A percentile compares a stretch with the other conserved stretches of the same genome.
These are phyloP conservation scores for Strobilomyces confusus DNA, from an alignment of 768 basidiomycete genomes.

Conservation along the genomic window DNA sequence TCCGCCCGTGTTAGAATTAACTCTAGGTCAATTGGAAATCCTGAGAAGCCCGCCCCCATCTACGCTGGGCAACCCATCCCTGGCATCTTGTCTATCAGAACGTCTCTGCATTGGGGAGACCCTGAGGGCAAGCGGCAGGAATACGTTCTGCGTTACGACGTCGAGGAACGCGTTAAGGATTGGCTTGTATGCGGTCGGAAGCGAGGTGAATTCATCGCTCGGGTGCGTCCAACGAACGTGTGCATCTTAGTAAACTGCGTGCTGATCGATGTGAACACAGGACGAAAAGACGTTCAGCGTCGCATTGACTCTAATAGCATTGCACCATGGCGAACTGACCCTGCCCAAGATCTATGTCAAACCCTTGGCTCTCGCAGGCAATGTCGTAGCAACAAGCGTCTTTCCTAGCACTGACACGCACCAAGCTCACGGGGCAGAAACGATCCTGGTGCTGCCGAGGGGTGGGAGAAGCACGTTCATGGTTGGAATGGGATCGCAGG, in stretches of 20 bases:
- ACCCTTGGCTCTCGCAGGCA: conserved; percentile 51
- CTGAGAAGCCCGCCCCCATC: conserved; percentile 37
- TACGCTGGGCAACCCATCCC: conserved; percentile 90
- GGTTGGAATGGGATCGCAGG: conserved; percentile 58
- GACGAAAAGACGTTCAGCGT: conserved; percentile 56
- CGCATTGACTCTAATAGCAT: conserved; percentile 75
- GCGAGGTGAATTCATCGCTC: conserved; percentile 75
- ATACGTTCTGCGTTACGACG: conserved; percentile 71
- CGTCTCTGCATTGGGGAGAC: conserved; percentile 76
- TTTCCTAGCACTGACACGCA: conserved; percentile 73
- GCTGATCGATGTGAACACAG: conserved; percentile 34
- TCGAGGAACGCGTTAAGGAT: conserved; percentile 75
- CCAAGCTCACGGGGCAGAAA: conserved; percentile 81
- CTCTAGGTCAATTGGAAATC: conserved; percentile 40
- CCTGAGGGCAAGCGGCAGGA: conserved; percentile 36
- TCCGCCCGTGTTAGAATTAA: conserved; percentile 50
- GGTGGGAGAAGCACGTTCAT: conserved; percentile 81
- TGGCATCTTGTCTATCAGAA: conserved; percentile 59
- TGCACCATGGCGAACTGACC: conserved; percentile 76
- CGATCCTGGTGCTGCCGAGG: conserved; percentile 75
- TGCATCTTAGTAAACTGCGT: background rate
- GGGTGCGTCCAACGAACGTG: conserved; percentile 41
- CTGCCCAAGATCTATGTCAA: conserved; percentile 71
- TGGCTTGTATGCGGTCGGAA: conserved; percentile 91
- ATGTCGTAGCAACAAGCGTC: conserved; percentile 53